A percentile compares a stretch with the other conserved stretches of the same genome.
phyloP scores from a whole-genome alignment of 148 eudicot species.

The Camellia japonica region DNA sequence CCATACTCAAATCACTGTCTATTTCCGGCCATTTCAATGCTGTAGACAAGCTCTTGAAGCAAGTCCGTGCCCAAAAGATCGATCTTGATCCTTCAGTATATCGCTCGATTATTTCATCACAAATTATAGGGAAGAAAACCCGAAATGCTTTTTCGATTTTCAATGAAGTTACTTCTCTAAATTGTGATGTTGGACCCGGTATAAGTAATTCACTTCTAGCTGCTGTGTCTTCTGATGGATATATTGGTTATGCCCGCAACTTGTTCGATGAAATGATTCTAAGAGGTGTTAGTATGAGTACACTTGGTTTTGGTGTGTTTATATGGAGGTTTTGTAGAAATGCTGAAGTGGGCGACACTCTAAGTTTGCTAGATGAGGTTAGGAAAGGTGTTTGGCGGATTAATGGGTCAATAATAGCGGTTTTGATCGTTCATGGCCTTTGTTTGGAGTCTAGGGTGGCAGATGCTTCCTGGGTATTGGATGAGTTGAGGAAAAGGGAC shows the following conservation, averaged over 20 bases:
- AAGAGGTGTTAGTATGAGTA: slow-evolving; percentile 48
- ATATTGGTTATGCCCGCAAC: slow-evolving; percentile 37
- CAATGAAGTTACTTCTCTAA: slow-evolving; percentile 20
- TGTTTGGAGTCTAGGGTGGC: slow-evolving; percentile 46
- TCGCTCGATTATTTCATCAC: slow-evolving; percentile 34
- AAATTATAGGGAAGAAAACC: slow-evolving; percentile 34
- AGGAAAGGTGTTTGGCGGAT: slow-evolving; percentile 34
- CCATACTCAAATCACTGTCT: slow-evolving; percentile 64
- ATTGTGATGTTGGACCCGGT: slow-evolving; percentile 39
- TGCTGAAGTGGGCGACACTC: slow-evolving; percentile 33
- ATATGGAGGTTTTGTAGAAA: slow-evolving; percentile 54
- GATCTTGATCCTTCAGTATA: slow-evolving; percentile 39
- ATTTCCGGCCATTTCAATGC: slow-evolving; percentile 53
- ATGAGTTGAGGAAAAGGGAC: slow-evolving; percentile 61
- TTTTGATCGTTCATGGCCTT: slow-evolving; percentile 71
- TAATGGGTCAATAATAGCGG: slow-evolving; percentile 63
- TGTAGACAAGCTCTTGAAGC: slow-evolving; percentile 50
- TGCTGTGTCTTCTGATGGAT: slow-evolving; percentile 56
- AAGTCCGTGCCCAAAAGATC: slow-evolving; percentile 36
- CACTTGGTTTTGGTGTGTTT: slow-evolving; percentile 81
- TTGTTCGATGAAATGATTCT: slow-evolving; percentile 77
- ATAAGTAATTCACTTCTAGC: slow-evolving; percentile 65
- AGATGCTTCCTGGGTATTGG: slow-evolving; percentile 55
- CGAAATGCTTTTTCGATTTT: slow-evolving; percentile 48
- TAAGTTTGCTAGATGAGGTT: slow-evolving; percentile 51